Evolutionary conservation across 177 flowering plant species (phyloP).

Genomic region (Tripterygium wilfordii): DNA sequence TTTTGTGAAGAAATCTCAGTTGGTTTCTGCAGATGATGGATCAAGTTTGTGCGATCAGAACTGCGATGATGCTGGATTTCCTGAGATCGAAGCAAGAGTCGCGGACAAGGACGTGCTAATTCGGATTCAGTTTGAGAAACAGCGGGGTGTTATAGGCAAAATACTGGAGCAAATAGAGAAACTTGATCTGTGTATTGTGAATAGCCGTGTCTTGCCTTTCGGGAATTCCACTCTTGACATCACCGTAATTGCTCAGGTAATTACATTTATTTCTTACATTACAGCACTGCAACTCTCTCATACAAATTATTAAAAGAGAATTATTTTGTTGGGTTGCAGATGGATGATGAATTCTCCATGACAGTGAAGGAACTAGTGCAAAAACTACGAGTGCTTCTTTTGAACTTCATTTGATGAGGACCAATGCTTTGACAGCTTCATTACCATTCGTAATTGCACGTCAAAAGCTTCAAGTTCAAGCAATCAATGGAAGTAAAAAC

Average conservation of each 20-base stretch:
- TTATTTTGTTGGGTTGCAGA: too few species aligned
- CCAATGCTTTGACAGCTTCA: too few species aligned
- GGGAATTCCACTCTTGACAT: slow-evolving; percentile 41
- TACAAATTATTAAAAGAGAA: too few species aligned
- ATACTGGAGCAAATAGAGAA: slow-evolving; percentile 36
- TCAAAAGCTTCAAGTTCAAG: too few species aligned
- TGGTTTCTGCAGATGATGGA: slow-evolving; percentile 29
- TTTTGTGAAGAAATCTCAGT: slow-evolving; percentile 29
- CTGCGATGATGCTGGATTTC: slow-evolving; percentile 21
- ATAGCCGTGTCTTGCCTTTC: slow-evolving; percentile 33
- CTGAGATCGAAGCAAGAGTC: slow-evolving; percentile 54
- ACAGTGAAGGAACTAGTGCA: background rate
- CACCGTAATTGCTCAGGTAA: slow-evolving; percentile 19
- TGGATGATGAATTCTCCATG: slow-evolving; percentile 1
- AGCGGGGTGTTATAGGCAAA: slow-evolving; percentile 30
- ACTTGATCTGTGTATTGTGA: slow-evolving; percentile 31
- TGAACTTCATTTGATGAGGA: too few species aligned
- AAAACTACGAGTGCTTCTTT: too few species aligned
- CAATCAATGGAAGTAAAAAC: too few species aligned
- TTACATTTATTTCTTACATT: too few species aligned
- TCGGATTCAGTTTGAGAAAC: slow-evolving; percentile 44
- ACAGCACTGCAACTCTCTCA: too few species aligned
- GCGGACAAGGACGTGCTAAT: slow-evolving; percentile 38
- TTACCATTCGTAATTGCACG: too few species aligned
- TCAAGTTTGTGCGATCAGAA: slow-evolving; percentile 31